Percentiles rank a stretch among this genome's conserved stretches.
Evolutionary conservation across 2,329 filamentous ascomycete genomes (phyloP).

Genomic region (Thelonectria olida): DNA sequence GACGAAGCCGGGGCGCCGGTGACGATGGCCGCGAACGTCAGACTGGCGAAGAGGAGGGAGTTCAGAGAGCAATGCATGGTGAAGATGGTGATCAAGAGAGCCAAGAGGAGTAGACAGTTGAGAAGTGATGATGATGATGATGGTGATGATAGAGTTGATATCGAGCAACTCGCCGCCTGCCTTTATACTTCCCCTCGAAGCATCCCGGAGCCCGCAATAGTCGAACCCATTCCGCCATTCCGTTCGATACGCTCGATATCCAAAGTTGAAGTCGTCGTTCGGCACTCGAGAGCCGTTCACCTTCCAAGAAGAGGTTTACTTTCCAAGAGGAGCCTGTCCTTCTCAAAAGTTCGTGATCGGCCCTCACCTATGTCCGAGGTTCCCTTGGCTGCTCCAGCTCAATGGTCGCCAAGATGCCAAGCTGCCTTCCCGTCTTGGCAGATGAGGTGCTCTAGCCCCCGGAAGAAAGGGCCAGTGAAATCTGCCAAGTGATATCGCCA

Average conservation of each 20-base stretch:
- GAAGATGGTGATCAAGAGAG: neutral
- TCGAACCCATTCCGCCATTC: neutral
- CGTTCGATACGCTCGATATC: neutral
- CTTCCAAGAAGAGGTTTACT: neutral
- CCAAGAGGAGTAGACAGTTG: neutral
- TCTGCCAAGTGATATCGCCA: neutral
- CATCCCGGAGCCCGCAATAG: no score
- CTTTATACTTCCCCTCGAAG: neutral
- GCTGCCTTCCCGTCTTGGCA: neutral
- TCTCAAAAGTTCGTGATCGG: neutral
- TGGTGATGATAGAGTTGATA: neutral
- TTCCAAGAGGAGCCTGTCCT: neutral
- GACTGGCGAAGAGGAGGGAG: slow-evolving; percentile 5
- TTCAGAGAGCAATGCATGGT: slow-evolving; percentile 7
- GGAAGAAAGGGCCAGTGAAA: neutral
- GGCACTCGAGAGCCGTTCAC: neutral
- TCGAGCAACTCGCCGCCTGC: neutral
- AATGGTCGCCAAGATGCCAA: neutral
- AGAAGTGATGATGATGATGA: neutral
- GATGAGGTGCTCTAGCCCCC: neutral
- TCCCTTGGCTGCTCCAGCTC: no score
- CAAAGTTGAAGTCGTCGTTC: neutral
- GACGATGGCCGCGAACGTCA: slow-evolving; percentile 5
- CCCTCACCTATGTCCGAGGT: neutral
- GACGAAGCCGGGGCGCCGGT: slow-evolving; percentile 1